Percentiles rank a stretch among this genome's conserved stretches.
phyloP scores from a whole-genome alignment of 345 rosid species.

The Acer negundo region DNA sequence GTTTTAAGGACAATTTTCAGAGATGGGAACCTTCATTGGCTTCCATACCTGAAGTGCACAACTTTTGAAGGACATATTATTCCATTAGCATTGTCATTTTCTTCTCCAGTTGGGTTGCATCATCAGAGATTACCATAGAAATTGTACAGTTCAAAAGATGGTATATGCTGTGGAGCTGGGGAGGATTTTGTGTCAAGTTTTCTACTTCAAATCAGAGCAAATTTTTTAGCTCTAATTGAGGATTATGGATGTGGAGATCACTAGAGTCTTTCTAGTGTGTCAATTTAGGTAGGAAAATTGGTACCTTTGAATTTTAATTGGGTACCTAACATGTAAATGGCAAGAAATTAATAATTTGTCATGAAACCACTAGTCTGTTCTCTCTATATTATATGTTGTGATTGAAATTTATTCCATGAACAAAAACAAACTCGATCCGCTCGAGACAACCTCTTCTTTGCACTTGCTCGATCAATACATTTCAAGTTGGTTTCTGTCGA shows the following conservation, averaged over 20 bases:
- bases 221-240: background rate
- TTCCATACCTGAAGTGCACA: constrained; percentile 43
- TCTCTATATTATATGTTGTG: background rate
- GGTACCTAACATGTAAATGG: background rate
- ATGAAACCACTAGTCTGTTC: background rate
- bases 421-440: no score
- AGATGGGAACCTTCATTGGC: constrained; percentile 65
- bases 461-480: no score
- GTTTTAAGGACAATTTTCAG: constrained; percentile 18
- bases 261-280: background rate
- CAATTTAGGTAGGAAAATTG: background rate
- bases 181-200: background rate
- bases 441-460: no score
- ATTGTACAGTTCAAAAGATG: constrained; percentile 5
- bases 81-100: background rate
- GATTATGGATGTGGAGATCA: background rate
- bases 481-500: no score
- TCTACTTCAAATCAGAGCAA: constrained; percentile 6
- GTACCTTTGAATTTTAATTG: background rate
- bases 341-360: background rate
- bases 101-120: background rate
- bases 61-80: constrained; percentile 19
- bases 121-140: background rate
- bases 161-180: constrained; percentile 7
- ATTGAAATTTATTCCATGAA: background rate